Evolutionary conservation across 1,284 basidiomycete species (phyloP).

Genomic region (Ustilago lituana): DNA sequence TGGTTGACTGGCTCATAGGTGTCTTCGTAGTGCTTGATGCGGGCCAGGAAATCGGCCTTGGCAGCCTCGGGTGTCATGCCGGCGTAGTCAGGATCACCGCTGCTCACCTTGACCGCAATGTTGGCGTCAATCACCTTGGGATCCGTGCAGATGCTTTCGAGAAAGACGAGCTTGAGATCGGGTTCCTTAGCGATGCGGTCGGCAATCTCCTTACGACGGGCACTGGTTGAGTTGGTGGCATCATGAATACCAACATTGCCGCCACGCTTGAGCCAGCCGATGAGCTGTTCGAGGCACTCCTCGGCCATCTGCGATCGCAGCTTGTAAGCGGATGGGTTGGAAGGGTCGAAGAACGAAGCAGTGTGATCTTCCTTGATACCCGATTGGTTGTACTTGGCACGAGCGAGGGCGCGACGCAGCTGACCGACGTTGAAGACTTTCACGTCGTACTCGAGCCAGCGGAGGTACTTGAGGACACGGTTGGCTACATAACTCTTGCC

Average conservation of each 20-base stretch:
- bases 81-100: conserved; percentile 97
- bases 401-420: conserved; percentile 85
- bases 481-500: conserved; percentile 67
- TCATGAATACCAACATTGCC: conserved; percentile 99
- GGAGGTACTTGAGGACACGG: conserved; percentile 66
- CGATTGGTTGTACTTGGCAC: conserved; percentile 74
- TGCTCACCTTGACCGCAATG: conserved; percentile 91
- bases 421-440: conserved; percentile 99
- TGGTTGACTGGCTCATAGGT: conserved; percentile 88
- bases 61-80: conserved; percentile 86
- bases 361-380: conserved; percentile 90
- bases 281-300: conserved; percentile 93
- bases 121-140: conserved; percentile 93
- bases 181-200: conserved; percentile 85
- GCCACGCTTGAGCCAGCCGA: conserved; percentile 87
- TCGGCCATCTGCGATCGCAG: conserved; percentile 84
- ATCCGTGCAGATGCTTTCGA: conserved; percentile 94
- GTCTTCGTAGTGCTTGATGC: conserved; percentile 91
- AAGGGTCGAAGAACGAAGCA: conserved; percentile 88
- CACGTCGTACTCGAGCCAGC: conserved; percentile 97
- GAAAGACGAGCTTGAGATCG: conserved; percentile 88
- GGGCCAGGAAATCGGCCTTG: conserved; percentile 84
- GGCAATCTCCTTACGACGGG: conserved; percentile 80
- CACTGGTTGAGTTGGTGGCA: conserved; percentile 89
- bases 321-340: conserved; percentile 81